Conservation (phyloP, 345 rosid genomes). For the Dovyalis caffra region DNA sequence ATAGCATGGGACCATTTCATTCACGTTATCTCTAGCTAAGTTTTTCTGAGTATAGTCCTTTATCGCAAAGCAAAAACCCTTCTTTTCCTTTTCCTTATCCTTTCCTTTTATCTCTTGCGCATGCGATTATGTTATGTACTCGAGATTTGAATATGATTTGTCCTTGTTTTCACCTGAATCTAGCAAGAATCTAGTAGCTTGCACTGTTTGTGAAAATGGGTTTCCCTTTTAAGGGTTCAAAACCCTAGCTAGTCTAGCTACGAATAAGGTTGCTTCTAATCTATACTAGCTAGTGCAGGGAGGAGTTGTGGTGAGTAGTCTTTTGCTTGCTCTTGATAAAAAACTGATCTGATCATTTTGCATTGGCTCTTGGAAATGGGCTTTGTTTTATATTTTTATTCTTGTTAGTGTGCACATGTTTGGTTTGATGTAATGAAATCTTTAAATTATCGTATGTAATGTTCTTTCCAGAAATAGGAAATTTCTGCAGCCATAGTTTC, state of each 20-base stretch:
- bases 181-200: constrained; percentile 10
- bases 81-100: neutral
- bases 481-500: neutral
- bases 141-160: constrained; percentile 9
- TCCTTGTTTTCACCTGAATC: constrained; percentile 31
- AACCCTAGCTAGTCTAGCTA: constrained; percentile 19
- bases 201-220: neutral
- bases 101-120: constrained; percentile 22
- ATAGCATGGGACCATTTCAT: constrained; percentile 46
- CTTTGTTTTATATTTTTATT: neutral
- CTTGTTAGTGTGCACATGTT: neutral
- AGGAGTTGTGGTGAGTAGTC: neutral
- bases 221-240: constrained; percentile 1
- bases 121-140: constrained; percentile 21
- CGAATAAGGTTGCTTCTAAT: constrained; percentile 5
- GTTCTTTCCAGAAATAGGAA: neutral
- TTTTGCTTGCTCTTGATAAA: neutral
- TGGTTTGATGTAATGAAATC: neutral
- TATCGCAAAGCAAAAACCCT: neutral
- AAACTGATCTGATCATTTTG: neutral
- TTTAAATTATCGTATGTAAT: neutral
- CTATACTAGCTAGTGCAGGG: neutral
- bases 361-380: neutral
- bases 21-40: constrained; percentile 33
- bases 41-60: constrained; percentile 1